Base-by-base conservation (phyloP, 768 basidiomycete species). In the Rhodotorula paludigena region DNA sequence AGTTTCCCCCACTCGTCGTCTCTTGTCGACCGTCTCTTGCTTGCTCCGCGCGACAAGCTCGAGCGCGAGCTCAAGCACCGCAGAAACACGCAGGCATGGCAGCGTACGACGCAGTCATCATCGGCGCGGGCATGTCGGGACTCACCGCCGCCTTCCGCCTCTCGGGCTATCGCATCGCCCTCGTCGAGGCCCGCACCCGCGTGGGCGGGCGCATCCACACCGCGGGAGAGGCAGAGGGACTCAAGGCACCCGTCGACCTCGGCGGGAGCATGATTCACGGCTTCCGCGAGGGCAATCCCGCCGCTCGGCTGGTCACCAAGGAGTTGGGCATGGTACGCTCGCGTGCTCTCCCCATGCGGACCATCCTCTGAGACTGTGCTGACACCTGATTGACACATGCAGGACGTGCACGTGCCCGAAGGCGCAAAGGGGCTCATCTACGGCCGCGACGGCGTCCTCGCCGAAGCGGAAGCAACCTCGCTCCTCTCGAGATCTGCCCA, bases 211-310 rank as follows among this genome's bases (percentile, higher is more conserved):
- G 72, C 11, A 63, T 65, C 6, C 25, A 12, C 38, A 73, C 72
- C 30, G 28, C 32, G 10, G 56, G 49, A 23, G 35, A 41, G 7
- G 28, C 44, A 1, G 32, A 35, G 9, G 45, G 16, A 2, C 5
- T 14, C 45, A 41, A 47, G 8, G 11, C 28, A 38, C 60, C 67
- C 14, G 60, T 73, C 23, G 72, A 73, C 39, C 36, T 73, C 9
- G 72, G 72, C 0, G 67, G 65, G 33, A 53, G 55, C 2, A 63
- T 64, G 68, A 48, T 73, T 25, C 69, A 66, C 47, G 64, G 65
- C 47, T 66, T 58, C 42, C 23, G 32, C 49, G 64, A 63, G 52
- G 72, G 72, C 1, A 67, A 69, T 35, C 68, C 68, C 6, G 48
- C 42, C 18, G 61, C 59, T 0, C 51, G 18, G 6, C 33, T 53